These are phyloP conservation scores for Acacia melanoxylon DNA, from an alignment of 306 rosid genomes.

Conservation along the genomic window DNA sequence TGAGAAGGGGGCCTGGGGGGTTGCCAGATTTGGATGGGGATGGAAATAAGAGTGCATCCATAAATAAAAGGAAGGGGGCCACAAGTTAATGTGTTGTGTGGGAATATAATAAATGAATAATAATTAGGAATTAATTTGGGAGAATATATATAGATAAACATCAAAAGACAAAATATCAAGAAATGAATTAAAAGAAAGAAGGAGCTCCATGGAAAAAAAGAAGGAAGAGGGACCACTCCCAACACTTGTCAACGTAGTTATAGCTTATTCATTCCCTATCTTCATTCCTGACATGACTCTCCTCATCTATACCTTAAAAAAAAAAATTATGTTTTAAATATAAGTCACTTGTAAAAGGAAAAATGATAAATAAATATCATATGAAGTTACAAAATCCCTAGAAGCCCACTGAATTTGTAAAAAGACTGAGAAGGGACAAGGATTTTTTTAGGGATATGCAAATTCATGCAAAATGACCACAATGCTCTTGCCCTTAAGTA, in stretches of 20 bases:
- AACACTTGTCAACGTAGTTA: slow-evolving; percentile 9
- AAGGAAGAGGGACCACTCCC: slow-evolving; percentile 28
- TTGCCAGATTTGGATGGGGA: neutral
- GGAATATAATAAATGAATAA: neutral
- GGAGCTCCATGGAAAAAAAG: neutral
- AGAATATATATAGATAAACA: no score
- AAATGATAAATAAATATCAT: no score
- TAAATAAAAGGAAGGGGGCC: neutral
- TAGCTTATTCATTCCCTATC: slow-evolving; percentile 9
- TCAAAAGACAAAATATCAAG: slow-evolving; percentile 31
- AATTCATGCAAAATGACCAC: no score
- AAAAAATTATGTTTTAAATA: no score
- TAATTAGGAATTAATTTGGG: neutral
- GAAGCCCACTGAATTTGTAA: no score
- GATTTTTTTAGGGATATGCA: no score
- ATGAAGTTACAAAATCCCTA: no score
- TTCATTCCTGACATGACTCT: neutral
- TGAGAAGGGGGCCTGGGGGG: neutral
- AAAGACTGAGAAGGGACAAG: no score
- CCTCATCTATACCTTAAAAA: no score
- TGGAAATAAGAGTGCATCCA: neutral
- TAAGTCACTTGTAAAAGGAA: no score
- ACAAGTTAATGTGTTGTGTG: no score
- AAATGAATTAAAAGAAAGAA: neutral
- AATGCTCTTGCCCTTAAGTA: no score